Conservation (phyloP, 768 basidiomycete species). For the Suillus americanus region DNA sequence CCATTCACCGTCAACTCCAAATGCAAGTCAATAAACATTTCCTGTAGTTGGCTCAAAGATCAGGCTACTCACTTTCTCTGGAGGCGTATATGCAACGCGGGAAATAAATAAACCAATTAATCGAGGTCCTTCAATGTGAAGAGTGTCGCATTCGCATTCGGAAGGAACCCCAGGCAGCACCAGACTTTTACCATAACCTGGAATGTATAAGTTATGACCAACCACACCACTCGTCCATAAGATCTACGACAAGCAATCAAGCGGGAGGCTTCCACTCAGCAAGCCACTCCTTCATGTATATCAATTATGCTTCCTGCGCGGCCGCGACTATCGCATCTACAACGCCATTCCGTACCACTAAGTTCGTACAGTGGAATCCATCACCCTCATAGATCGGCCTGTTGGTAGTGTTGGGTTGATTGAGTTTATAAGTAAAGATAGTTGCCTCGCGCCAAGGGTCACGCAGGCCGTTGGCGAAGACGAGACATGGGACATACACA, state of each 20-base stretch:
- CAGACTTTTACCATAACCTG: neutral
- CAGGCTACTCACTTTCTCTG: neutral
- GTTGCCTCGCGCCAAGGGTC: slow-evolving; percentile 76
- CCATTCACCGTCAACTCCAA: neutral
- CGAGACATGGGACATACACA: slow-evolving; percentile 53
- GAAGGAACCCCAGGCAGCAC: too few species aligned
- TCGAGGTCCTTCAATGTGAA: too few species aligned
- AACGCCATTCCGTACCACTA: slow-evolving; percentile 38
- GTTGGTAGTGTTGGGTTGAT: slow-evolving; percentile 44
- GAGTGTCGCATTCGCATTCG: too few species aligned
- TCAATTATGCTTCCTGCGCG: slow-evolving; percentile 54
- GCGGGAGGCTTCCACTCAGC: slow-evolving; percentile 32
- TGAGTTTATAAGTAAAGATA: slow-evolving; percentile 53
- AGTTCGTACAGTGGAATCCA: slow-evolving; percentile 71
- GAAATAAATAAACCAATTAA: too few species aligned
- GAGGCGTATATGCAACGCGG: neutral
- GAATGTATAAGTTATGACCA: neutral
- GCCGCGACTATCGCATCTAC: slow-evolving; percentile 51
- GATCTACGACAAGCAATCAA: neutral
- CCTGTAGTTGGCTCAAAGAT: neutral
- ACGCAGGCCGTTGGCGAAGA: slow-evolving; percentile 73
- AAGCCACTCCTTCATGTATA: slow-evolving; percentile 60
- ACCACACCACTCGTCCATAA: neutral
- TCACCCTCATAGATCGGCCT: slow-evolving; percentile 60
- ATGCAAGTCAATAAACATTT: neutral